A percentile compares a stretch with the other conserved stretches of the same genome.
Conservation (phyloP, 2,329 filamentous ascomycete genomes). For the Diaporthe australafricana region DNA sequence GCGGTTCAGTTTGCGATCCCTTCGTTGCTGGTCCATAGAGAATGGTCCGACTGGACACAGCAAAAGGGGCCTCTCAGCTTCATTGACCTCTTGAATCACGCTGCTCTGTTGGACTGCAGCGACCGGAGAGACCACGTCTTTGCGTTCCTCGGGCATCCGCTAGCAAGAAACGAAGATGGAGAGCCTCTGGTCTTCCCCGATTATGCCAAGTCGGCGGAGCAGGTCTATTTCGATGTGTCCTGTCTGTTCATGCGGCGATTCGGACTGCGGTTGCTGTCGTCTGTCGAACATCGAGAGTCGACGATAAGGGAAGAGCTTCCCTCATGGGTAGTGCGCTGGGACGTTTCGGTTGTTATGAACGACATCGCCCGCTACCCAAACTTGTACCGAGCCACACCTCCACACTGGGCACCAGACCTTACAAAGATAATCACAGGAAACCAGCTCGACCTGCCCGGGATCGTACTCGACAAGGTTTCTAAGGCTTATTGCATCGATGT, state of each 20-base stretch:
- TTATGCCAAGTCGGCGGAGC: neutral
- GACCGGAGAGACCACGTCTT: constrained; percentile 19
- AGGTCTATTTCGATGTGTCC: neutral
- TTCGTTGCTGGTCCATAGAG: neutral
- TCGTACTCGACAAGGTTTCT: neutral
- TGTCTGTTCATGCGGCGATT: neutral
- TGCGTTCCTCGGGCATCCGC: constrained; percentile 10
- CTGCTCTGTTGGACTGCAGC: neutral
- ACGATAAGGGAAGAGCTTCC: neutral
- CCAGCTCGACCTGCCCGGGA: neutral
- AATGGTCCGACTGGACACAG: neutral
- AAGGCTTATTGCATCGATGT: constrained; percentile 13
- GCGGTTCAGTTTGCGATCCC: neutral
- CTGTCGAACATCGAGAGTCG: neutral
- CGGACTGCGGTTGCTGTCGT: neutral
- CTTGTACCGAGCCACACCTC: neutral
- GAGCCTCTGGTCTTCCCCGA: neutral
- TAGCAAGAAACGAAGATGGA: constrained; percentile 7
- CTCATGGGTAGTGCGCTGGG: constrained; percentile 5
- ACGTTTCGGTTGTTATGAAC: neutral
- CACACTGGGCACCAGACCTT: neutral
- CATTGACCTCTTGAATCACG: constrained; percentile 7
- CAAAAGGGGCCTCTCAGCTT: neutral
- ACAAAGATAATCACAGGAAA: neutral
- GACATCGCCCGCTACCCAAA: constrained; percentile 1